These are phyloP conservation scores for Phyllosticta citriasiana DNA, from an alignment of 2,329 filamentous ascomycete genomes.

Conservation along the genomic window DNA sequence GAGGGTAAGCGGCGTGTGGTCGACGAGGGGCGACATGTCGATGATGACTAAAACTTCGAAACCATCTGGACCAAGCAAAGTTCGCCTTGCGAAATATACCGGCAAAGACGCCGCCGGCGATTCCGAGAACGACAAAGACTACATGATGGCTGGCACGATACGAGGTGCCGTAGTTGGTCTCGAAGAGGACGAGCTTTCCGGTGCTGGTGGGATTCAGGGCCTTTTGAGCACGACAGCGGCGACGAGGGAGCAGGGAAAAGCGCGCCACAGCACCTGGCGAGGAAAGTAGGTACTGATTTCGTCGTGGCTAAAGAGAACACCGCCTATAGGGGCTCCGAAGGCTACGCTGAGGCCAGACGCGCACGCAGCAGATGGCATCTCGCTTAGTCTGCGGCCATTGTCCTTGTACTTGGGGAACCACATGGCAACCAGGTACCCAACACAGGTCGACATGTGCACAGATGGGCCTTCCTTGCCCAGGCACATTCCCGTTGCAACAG, in stretches of 20 bases:
- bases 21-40: slow-evolving; percentile 42
- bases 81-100: slow-evolving; percentile 50
- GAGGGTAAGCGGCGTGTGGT: slow-evolving; percentile 43
- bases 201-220: slow-evolving; percentile 51
- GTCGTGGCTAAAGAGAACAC: slow-evolving; percentile 51
- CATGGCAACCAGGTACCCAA: slow-evolving; percentile 43
- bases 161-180: slow-evolving; percentile 48
- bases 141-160: slow-evolving; percentile 47
- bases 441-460: slow-evolving; percentile 51
- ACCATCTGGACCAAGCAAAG: slow-evolving; percentile 46
- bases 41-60: slow-evolving; percentile 44
- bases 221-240: slow-evolving; percentile 47
- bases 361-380: slow-evolving; percentile 49
- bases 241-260: slow-evolving; percentile 48
- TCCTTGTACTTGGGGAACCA: slow-evolving; percentile 47
- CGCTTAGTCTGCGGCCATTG: slow-evolving; percentile 48
- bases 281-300: slow-evolving; percentile 54
- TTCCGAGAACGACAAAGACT: slow-evolving; percentile 46
- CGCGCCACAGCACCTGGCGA: slow-evolving; percentile 48
- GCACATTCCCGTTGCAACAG: slow-evolving; percentile 50
- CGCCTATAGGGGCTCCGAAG: slow-evolving; percentile 53
- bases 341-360: slow-evolving; percentile 50
- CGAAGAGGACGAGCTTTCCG: slow-evolving; percentile 51
- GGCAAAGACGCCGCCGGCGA: slow-evolving; percentile 49
- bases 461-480: slow-evolving; percentile 54